Conservation (phyloP, 2,329 filamentous ascomycete genomes). For the Sarocladium strictum region DNA sequence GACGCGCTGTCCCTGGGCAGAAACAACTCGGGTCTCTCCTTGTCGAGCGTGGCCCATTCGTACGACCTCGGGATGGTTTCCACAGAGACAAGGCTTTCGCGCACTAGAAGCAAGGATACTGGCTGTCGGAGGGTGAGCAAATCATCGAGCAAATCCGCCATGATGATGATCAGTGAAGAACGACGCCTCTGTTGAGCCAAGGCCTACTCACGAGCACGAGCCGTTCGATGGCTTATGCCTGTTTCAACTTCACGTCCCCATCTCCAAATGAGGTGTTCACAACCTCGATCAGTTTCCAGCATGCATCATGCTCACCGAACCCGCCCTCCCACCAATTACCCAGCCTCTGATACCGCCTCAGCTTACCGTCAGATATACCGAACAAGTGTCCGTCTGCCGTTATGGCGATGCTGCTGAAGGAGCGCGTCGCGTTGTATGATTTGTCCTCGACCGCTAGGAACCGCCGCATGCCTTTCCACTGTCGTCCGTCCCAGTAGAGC, state of each 20-base stretch:
- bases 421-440: background rate
- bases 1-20: background rate
- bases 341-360: slow-evolving; percentile 9
- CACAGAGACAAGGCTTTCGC: background rate
- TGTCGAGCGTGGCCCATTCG: background rate
- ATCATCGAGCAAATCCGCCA: too few species aligned
- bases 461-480: background rate
- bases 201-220: background rate
- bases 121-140: too few species aligned
- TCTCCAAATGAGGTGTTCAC: slow-evolving; percentile 6
- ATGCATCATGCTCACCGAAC: background rate
- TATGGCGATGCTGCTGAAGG: slow-evolving; percentile 9
- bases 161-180: too few species aligned
- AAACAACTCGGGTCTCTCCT: background rate
- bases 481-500: slow-evolving; percentile 6
- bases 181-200: too few species aligned
- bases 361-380: slow-evolving; percentile 6
- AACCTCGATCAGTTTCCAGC: slow-evolving; percentile 10
- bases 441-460: background rate
- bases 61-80: background rate
- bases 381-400: slow-evolving; percentile 5
- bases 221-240: background rate
- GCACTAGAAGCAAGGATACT: too few species aligned
- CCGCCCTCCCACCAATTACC: slow-evolving; percentile 10
- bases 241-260: background rate